Evolutionary conservation across 1,284 basidiomycete genomes (phyloP).

Genomic region (Rhodotorula mucilaginosa): DNA sequence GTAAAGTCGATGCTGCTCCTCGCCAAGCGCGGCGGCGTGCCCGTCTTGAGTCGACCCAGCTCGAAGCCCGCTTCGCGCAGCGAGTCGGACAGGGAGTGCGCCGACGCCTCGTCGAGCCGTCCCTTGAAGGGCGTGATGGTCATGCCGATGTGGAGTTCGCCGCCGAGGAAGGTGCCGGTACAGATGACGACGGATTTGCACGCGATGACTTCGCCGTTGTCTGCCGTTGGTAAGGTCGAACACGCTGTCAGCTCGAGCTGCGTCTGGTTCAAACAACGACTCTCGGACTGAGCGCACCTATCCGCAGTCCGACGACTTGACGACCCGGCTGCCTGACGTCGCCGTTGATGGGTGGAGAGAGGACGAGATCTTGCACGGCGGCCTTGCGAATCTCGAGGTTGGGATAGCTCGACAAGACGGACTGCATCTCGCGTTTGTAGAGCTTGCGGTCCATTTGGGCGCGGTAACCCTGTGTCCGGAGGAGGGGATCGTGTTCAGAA

Average conservation of each 20-base stretch:
- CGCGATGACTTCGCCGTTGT: conserved; percentile 68
- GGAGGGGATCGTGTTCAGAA: too few relatives aligned
- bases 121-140: conserved; percentile 70
- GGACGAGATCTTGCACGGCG: conserved; percentile 74
- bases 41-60: conserved; percentile 80
- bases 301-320: conserved; percentile 63
- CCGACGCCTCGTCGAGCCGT: conserved; percentile 57
- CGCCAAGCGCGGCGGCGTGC: conserved; percentile 78
- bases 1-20: conserved; percentile 67
- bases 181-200: conserved; percentile 81
- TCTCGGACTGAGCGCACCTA: conserved; percentile 56
- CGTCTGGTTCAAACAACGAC: too few relatives aligned
- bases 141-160: conserved; percentile 80
- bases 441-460: conserved; percentile 81
- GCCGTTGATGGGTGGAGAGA: conserved; percentile 51
- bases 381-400: conserved; percentile 69
- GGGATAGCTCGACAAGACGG: conserved; percentile 61
- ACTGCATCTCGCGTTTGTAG: conserved; percentile 78
- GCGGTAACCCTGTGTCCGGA: conserved; percentile 65
- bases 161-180: conserved; percentile 85
- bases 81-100: conserved; percentile 68
- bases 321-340: conserved; percentile 47
- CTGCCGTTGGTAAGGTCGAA: conserved; percentile 49
- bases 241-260: too few relatives aligned
- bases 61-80: conserved; percentile 71